These are phyloP conservation scores for Xanthoparmelia taractica DNA, from an alignment of 495 filamentous ascomycete species.

Conservation along the genomic window DNA sequence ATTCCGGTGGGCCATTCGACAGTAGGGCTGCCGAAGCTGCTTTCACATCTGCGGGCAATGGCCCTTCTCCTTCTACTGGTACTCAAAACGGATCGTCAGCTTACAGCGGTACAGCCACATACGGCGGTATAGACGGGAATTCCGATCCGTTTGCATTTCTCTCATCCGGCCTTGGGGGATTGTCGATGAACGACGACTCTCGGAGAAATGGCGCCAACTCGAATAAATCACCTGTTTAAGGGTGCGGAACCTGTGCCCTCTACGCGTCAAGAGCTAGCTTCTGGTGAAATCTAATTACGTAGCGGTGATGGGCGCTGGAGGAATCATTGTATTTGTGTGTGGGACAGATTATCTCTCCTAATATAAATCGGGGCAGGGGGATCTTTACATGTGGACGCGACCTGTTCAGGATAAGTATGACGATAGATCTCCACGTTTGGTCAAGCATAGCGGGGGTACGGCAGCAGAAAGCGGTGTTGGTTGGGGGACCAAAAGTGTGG, in stretches of 20 bases:
- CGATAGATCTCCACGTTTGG: constrained; percentile 26
- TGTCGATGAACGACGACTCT: constrained; percentile 78
- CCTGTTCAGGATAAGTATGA: constrained; percentile 27
- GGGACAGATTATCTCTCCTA: constrained; percentile 1
- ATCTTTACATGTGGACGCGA: constrained; percentile 21
- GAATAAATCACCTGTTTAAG: constrained; percentile 58
- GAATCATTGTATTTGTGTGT: constrained; percentile 13
- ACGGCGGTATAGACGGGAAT: constrained; percentile 54
- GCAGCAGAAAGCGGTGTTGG: constrained; percentile 23
- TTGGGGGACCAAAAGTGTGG: constrained; percentile 21
- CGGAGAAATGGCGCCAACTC: constrained; percentile 68
- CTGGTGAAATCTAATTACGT: too few relatives aligned
- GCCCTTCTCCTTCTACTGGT: constrained; percentile 47
- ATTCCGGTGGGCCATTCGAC: constrained; percentile 84
- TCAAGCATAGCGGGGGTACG: constrained; percentile 28
- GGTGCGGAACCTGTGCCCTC: background rate
- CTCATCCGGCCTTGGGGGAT: constrained; percentile 66
- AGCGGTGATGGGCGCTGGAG: background rate
- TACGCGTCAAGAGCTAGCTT: background rate
- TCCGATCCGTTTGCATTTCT: constrained; percentile 87
- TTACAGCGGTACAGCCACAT: constrained; percentile 33
- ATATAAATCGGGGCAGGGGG: background rate
- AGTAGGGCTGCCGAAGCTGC: constrained; percentile 88
- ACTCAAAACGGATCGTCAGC: constrained; percentile 47
- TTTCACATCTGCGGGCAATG: constrained; percentile 77